Evolutionary conservation across 768 basidiomycete genomes (phyloP).

Genomic region (Rubroboletus satanas): DNA sequence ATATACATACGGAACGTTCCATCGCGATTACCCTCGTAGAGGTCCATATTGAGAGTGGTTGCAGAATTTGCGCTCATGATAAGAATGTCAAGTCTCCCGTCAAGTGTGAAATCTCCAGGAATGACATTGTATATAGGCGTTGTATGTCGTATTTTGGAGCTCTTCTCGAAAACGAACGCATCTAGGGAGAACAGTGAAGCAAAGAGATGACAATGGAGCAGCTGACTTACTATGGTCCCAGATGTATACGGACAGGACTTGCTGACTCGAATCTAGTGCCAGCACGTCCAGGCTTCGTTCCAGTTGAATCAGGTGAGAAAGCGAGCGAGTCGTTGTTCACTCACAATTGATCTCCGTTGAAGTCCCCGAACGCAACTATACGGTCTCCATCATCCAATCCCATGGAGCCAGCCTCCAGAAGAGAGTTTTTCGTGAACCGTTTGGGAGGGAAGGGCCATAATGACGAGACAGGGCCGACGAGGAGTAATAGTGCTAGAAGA

Average conservation of each 20-base stretch:
- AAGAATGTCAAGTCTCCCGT: constrained; percentile 85
- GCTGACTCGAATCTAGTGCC: constrained; percentile 69
- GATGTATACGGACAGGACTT: constrained; percentile 67
- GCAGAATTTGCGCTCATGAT: constrained; percentile 68
- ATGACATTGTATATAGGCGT: constrained; percentile 72
- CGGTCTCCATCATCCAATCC: constrained; percentile 71
- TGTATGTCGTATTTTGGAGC: constrained; percentile 52
- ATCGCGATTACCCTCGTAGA: constrained; percentile 62
- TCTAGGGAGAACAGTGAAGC: constrained; percentile 37
- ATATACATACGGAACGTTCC: constrained; percentile 62
- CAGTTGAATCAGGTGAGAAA: background rate
- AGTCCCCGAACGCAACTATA: constrained; percentile 90
- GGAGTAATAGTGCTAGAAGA: constrained; percentile 16
- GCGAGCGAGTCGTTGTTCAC: constrained; percentile 25
- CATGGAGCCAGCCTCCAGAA: constrained; percentile 75
- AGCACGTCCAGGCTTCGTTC: constrained; percentile 71
- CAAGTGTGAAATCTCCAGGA: constrained; percentile 90
- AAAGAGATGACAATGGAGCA: background rate
- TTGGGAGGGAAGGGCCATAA: constrained; percentile 89
- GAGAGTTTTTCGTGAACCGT: constrained; percentile 75
- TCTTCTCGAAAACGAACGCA: constrained; percentile 51
- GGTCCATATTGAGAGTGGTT: constrained; percentile 56
- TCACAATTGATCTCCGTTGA: constrained; percentile 93
- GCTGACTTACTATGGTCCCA: constrained; percentile 77
- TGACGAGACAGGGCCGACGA: constrained; percentile 26